These are phyloP conservation scores for Aspergillus pseudoviridinutans DNA, from an alignment of 2,329 filamentous ascomycete genomes.

Conservation along the genomic window DNA sequence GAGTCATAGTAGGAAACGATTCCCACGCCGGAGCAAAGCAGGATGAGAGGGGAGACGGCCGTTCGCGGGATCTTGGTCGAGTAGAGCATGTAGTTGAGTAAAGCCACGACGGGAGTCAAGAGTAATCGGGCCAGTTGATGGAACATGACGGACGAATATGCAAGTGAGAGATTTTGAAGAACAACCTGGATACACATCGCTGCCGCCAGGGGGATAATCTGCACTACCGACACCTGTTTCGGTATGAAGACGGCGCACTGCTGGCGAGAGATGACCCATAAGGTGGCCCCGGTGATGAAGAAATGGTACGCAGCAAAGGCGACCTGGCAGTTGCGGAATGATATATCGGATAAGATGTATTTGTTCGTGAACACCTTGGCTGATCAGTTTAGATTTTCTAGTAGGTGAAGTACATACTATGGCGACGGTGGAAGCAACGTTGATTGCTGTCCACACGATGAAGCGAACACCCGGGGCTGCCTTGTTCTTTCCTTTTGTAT, in stretches of 20 bases:
- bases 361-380: conserved; percentile 21
- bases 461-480: conserved; percentile 3
- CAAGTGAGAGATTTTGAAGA: conserved; percentile 19
- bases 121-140: conserved; percentile 19
- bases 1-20: conserved; percentile 20
- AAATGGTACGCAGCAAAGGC: conserved; percentile 22
- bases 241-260: conserved; percentile 16
- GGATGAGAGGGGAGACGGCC: conserved; percentile 11
- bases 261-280: conserved; percentile 16
- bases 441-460: conserved; percentile 16
- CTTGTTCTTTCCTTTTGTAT: conserved; percentile 4
- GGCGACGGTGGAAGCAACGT: conserved; percentile 17
- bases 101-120: conserved; percentile 14
- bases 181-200: conserved; percentile 20
- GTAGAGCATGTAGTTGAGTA: conserved; percentile 18
- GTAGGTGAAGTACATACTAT: conserved; percentile 10
- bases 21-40: conserved; percentile 17
- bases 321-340: conserved; percentile 18
- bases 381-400: background rate
- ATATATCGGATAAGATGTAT: conserved; percentile 15
- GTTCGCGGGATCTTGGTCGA: conserved; percentile 12
- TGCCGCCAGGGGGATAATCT: conserved; percentile 17
- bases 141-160: conserved; percentile 20
- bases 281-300: conserved; percentile 16
- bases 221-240: conserved; percentile 10